Evolutionary conservation across 225 moss, liverwort and hornwort species (phyloP).

Genomic region (Antitrichia curtipendula): DNA sequence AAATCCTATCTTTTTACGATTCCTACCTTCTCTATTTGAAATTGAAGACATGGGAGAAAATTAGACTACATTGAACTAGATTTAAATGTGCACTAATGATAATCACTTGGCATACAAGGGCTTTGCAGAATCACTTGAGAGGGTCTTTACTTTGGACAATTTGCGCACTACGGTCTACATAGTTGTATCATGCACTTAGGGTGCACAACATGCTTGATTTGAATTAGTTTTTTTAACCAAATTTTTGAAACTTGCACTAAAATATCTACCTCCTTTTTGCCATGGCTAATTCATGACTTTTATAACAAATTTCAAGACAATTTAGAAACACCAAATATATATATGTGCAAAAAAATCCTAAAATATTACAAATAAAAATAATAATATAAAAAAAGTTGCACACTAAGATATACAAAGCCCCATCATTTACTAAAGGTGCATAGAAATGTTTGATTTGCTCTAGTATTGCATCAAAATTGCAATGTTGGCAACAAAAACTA

Average conservation of each 20-base stretch:
- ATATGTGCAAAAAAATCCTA: neutral
- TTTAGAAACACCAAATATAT: neutral
- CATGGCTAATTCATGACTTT: neutral
- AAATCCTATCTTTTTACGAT: neutral
- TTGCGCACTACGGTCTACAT: rapidly evolving
- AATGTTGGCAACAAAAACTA: rapidly evolving
- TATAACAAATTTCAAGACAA: neutral
- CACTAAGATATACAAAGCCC: neutral
- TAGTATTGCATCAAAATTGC: neutral
- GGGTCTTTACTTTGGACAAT: neutral
- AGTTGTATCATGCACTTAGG: too few relatives aligned
- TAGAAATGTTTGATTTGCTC: neutral
- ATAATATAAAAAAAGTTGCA: neutral
- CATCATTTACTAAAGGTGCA: neutral
- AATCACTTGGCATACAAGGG: neutral
- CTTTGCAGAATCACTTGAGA: neutral
- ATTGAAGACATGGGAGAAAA: neutral
- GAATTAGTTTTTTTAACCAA: too few relatives aligned
- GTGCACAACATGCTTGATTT: neutral
- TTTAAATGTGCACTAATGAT: neutral
- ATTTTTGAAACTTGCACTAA: neutral
- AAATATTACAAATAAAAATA: neutral
- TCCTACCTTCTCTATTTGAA: neutral
- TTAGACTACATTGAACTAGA: neutral
- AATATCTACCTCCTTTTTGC: neutral